Percentiles rank a stretch among this genome's conserved stretches.
These are phyloP conservation scores for Trichoderma asperellum DNA, from an alignment of 2,329 filamentous ascomycete genomes.

Conservation along the genomic window DNA sequence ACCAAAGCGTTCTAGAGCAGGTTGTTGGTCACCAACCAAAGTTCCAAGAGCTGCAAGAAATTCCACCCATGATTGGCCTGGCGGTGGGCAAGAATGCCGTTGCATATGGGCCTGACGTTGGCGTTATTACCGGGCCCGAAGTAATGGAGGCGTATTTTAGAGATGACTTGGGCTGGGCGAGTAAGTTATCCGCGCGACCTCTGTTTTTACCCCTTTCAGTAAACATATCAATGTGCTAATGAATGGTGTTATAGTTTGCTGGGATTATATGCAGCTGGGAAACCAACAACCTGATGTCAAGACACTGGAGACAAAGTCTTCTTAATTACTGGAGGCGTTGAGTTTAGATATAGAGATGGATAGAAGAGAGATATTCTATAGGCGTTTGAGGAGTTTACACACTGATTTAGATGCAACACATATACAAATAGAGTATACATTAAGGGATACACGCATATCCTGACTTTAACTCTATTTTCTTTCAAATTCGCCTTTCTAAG, in stretches of 20 bases:
- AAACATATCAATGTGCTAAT: constrained; percentile 30
- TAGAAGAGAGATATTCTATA: neutral
- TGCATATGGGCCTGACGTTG: constrained; percentile 60
- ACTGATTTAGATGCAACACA: neutral
- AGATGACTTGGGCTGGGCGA: constrained; percentile 67
- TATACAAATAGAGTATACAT: neutral
- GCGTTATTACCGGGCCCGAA: constrained; percentile 64
- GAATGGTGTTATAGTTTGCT: constrained; percentile 52
- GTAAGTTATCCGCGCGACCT: constrained; percentile 48
- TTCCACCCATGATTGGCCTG: constrained; percentile 70
- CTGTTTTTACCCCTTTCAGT: too few species aligned
- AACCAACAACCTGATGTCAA: constrained; percentile 36
- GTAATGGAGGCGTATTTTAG: constrained; percentile 67
- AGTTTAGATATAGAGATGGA: neutral
- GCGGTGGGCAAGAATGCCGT: constrained; percentile 73
- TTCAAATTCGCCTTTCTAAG: neutral
- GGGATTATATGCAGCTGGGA: constrained; percentile 56
- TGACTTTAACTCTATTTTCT: neutral
- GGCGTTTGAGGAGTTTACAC: neutral
- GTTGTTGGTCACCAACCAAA: constrained; percentile 47
- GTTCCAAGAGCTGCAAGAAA: constrained; percentile 55
- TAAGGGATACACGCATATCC: neutral
- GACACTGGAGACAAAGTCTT: neutral
- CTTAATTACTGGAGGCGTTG: neutral
- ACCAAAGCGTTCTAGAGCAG: constrained; percentile 60